phyloP scores from a whole-genome alignment of 1,139 yeast species.

The Yamadazyma dendronema region DNA sequence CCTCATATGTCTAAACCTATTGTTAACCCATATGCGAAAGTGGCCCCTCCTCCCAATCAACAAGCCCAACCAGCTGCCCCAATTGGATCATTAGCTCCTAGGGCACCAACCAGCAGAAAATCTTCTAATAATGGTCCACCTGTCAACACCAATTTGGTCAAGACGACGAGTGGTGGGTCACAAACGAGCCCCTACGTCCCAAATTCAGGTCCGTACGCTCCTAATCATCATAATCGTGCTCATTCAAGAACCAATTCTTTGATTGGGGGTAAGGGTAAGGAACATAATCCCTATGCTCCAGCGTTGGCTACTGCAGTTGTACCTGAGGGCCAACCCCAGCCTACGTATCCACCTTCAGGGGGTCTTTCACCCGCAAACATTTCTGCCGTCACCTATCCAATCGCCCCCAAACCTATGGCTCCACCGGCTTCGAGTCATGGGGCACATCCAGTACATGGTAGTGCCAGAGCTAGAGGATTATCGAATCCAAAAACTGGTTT shows the following conservation, averaged over 20 bases:
- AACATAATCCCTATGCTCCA: conserved; percentile 47
- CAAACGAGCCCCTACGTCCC: conserved; percentile 46
- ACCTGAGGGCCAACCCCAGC: neutral
- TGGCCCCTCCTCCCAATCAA: conserved; percentile 5
- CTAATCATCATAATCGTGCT: conserved; percentile 32
- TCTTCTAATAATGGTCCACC: conserved; percentile 8
- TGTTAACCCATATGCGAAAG: conserved; percentile 19
- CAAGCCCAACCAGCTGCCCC: conserved; percentile 4
- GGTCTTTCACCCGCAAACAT: neutral
- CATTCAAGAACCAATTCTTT: conserved; percentile 46
- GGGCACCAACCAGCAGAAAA: conserved; percentile 7
- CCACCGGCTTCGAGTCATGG: neutral
- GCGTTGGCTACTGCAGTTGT: conserved; percentile 16
- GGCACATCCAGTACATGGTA: neutral
- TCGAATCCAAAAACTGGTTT: conserved; percentile 29
- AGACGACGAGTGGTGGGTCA: conserved; percentile 19
- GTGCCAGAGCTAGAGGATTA: conserved; percentile 24
- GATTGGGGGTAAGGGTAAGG: conserved; percentile 43
- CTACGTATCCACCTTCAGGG: conserved; percentile 1
- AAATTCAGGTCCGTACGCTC: conserved; percentile 48
- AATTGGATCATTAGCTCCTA: conserved; percentile 3
- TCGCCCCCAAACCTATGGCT: neutral
- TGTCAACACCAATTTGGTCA: conserved; percentile 22
- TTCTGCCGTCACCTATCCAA: neutral
- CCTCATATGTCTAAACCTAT: conserved; percentile 13